phyloP scores from a whole-genome alignment of 176 grass and related monocot species.

The Avena eriantha region DNA sequence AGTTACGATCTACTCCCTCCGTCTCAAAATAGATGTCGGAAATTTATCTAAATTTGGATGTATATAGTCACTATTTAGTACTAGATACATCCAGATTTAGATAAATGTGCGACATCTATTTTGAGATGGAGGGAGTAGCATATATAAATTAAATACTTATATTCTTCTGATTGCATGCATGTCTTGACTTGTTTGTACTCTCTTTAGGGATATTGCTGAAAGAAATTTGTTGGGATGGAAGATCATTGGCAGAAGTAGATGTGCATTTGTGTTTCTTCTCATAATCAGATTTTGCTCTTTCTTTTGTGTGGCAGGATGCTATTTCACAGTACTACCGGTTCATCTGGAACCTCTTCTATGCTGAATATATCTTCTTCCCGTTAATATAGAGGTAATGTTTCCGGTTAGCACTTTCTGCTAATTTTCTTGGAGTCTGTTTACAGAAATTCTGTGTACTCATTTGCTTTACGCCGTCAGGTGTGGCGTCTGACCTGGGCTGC shows the following conservation, averaged over 20 bases:
- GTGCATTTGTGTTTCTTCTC: slow-evolving; percentile 5
- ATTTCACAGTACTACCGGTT: slow-evolving; percentile 89
- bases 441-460: background rate
- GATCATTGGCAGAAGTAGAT: too few relatives aligned
- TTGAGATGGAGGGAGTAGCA: too few relatives aligned
- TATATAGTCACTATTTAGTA: too few relatives aligned
- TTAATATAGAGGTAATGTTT: slow-evolving; percentile 73
- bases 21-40: too few relatives aligned
- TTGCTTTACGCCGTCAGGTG: background rate
- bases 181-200: background rate
- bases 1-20: too few relatives aligned
- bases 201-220: too few relatives aligned
- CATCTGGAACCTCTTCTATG: slow-evolving; percentile 98
- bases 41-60: too few relatives aligned
- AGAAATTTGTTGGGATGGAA: too few relatives aligned
- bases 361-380: slow-evolving; percentile 87
- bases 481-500: background rate
- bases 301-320: slow-evolving; percentile 68
- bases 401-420: background rate
- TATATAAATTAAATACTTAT: slow-evolving; percentile 1
- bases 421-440: background rate
- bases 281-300: slow-evolving; percentile 17
- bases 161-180: background rate
- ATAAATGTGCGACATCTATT: too few relatives aligned
- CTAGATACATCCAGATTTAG: too few relatives aligned